Evolutionary conservation across 441 rosid species (phyloP).

Genomic region (Aleurites moluccanus): DNA sequence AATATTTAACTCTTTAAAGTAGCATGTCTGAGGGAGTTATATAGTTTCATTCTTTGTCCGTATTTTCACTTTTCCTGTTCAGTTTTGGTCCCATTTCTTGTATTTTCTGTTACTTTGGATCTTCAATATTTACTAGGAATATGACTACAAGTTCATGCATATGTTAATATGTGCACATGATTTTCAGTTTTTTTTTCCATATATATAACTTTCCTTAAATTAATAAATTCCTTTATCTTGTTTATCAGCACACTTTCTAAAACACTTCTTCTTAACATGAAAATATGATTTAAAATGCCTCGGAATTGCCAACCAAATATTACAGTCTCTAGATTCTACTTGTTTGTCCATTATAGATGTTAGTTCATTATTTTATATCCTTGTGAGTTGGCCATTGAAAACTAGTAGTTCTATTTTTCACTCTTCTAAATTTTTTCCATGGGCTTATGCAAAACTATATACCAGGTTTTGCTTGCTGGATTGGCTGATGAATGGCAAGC

Average conservation of each 20-base stretch:
- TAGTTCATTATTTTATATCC: background rate
- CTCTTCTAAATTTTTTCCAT: slow-evolving; percentile 9
- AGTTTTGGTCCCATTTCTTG: background rate
- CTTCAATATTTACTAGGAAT: background rate
- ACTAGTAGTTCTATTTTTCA: background rate
- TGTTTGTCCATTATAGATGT: background rate
- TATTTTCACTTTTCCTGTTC: background rate
- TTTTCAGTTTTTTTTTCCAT: background rate
- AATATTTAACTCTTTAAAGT: too few relatives aligned
- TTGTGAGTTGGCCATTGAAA: background rate
- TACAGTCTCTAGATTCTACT: background rate
- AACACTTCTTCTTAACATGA: background rate
- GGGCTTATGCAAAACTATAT: slow-evolving; percentile 18
- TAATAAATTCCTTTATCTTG: background rate
- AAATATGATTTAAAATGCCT: background rate
- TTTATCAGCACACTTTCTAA: background rate
- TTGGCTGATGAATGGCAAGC: slow-evolving; percentile 93
- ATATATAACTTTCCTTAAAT: background rate
- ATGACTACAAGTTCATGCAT: background rate
- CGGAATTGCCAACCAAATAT: background rate
- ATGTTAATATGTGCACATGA: background rate
- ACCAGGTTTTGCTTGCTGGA: slow-evolving; percentile 79
- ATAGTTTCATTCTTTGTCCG: background rate
- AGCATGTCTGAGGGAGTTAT: background rate
- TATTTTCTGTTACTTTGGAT: background rate